phyloP scores from a whole-genome alignment of 2,329 filamentous ascomycete genomes.

The Arthrobotrys sphaeroides region DNA sequence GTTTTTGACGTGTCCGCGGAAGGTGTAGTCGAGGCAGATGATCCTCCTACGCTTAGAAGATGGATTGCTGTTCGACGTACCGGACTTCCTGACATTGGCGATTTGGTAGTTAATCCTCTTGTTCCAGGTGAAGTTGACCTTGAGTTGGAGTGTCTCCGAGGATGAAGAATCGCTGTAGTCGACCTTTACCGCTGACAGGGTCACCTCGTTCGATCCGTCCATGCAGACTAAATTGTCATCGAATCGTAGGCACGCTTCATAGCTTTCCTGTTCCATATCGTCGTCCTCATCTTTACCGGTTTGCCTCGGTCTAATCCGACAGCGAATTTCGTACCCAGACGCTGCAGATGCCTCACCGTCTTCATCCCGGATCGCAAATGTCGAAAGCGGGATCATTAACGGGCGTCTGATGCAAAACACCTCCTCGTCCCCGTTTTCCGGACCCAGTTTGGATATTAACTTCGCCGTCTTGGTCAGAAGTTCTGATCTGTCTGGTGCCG shows the following conservation, averaged over 20 bases:
- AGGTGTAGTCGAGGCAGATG: slow-evolving; percentile 1
- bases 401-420: neutral
- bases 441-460: neutral
- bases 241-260: neutral
- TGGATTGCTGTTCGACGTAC: neutral
- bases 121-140: neutral
- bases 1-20: slow-evolving; percentile 29
- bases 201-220: neutral
- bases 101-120: neutral
- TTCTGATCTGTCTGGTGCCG: neutral
- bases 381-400: slow-evolving; percentile 16
- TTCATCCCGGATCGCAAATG: slow-evolving; percentile 2
- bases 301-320: neutral
- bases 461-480: neutral
- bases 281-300: neutral
- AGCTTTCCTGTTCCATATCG: neutral
- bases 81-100: neutral
- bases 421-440: neutral
- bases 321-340: neutral
- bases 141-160: neutral
- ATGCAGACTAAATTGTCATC: neutral
- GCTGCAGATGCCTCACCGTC: neutral
- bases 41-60: slow-evolving; percentile 9
- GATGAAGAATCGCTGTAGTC: neutral
- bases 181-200: neutral